These are phyloP conservation scores for Chondrus crispus DNA, from an alignment of 23 red algal genomes.

Conservation along the genomic window DNA sequence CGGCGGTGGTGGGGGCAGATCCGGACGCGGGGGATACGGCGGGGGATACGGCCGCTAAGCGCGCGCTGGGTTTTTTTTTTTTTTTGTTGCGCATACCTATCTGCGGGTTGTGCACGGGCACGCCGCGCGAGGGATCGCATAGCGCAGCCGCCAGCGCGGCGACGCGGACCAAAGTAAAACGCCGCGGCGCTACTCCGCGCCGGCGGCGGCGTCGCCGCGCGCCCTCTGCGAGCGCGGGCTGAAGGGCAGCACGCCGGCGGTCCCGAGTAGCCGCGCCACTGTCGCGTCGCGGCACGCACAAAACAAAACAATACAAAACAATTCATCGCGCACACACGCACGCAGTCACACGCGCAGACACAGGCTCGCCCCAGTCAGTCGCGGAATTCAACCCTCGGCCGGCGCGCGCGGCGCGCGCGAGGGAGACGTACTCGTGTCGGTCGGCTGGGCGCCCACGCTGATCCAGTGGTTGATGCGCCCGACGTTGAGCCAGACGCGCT, in stretches of 20 bases:
- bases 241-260: constrained; percentile 34
- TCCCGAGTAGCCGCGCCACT: constrained; percentile 43
- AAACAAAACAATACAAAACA: background rate
- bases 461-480: constrained; percentile 84
- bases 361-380: too few species aligned
- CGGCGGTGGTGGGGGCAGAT: background rate
- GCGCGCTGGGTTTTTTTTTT: background rate
- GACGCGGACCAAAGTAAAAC: too few species aligned
- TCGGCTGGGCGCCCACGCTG: constrained; percentile 74
- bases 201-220: background rate
- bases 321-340: background rate
- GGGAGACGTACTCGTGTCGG: constrained; percentile 64
- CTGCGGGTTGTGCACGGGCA: too few species aligned
- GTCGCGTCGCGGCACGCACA: background rate
- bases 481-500: constrained; percentile 74
- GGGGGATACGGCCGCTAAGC: background rate
- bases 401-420: background rate
- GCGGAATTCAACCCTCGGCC: background rate
- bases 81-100: too few species aligned
- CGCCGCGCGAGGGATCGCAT: too few species aligned
- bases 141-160: too few species aligned
- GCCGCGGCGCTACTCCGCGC: background rate
- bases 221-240: background rate
- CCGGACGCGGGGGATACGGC: background rate
- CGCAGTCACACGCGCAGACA: background rate